These are phyloP conservation scores for Schrenkiella parvula DNA, from an alignment of 345 rosid genomes.

Conservation along the genomic window DNA sequence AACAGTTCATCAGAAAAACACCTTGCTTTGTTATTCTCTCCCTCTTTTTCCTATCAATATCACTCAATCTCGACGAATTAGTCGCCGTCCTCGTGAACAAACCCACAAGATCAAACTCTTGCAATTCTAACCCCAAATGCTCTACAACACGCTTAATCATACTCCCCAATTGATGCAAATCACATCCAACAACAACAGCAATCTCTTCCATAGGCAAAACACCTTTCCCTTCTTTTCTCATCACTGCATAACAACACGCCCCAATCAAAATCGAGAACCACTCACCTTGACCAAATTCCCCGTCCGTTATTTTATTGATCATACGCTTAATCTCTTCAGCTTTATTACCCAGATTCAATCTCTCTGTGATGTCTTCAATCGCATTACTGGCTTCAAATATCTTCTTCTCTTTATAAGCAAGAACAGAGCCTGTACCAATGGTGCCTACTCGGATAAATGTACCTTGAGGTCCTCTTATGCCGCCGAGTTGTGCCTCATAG, in stretches of 20 bases:
- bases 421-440: conserved; percentile 49
- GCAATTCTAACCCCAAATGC: conserved; percentile 46
- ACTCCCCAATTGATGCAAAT: conserved; percentile 59
- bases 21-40: conserved; percentile 65
- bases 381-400: conserved; percentile 51
- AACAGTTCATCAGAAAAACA: conserved; percentile 63
- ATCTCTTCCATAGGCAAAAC: conserved; percentile 51
- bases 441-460: conserved; percentile 51
- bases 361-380: conserved; percentile 34
- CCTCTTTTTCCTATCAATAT: conserved; percentile 38
- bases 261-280: conserved; percentile 71
- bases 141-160: conserved; percentile 65
- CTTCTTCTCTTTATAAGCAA: conserved; percentile 55
- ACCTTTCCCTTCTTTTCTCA: conserved; percentile 45
- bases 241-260: conserved; percentile 55
- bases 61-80: conserved; percentile 26
- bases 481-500: conserved; percentile 43
- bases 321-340: conserved; percentile 30
- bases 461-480: conserved; percentile 54
- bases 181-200: conserved; percentile 44
- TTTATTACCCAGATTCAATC: conserved; percentile 32
- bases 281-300: conserved; percentile 59
- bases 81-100: conserved; percentile 41
- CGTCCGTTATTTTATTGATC: conserved; percentile 52
- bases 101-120: conserved; percentile 49